Evolutionary conservation across 805 yeast genomes (phyloP).

Genomic region (Myxozyma neotropica): DNA sequence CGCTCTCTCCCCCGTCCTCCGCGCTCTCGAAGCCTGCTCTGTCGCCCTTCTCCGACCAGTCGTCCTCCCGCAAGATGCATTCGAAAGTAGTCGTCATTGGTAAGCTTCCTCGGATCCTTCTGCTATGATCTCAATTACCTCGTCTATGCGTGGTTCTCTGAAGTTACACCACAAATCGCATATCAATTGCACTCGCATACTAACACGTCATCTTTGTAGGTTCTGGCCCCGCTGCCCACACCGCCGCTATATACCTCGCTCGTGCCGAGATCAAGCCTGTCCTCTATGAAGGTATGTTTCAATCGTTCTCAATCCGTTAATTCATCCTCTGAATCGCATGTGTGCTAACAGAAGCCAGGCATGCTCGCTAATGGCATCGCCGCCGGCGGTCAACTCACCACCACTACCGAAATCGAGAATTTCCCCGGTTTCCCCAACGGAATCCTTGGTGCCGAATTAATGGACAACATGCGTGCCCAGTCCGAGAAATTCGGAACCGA

Average conservation of each 20-base stretch:
- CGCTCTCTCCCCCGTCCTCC: no score
- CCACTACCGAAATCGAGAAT: conserved; percentile 98
- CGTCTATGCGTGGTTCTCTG: no score
- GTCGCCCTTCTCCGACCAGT: no score
- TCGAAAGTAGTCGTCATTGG: conserved; percentile 17
- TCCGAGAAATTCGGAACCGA: conserved; percentile 87
- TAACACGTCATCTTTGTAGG: conserved; percentile 53
- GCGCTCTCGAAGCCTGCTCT: no score
- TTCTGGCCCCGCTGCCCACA: conserved; percentile 99
- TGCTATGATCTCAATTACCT: no score
- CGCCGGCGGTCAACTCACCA: conserved; percentile 98
- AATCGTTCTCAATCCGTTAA: not conserved
- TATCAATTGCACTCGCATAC: no score
- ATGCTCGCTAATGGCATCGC: conserved; percentile 92
- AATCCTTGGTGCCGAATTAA: conserved; percentile 79
- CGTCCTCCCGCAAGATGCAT: conserved; percentile 13
- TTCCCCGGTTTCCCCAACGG: conserved; percentile 99
- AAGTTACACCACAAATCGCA: no score
- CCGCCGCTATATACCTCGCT: conserved; percentile 95
- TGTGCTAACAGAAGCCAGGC: conserved; percentile 6
- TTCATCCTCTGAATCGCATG: no score
- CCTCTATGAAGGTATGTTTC: conserved; percentile 85
- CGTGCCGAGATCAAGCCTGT: conserved; percentile 96
- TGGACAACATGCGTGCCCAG: conserved; percentile 94
- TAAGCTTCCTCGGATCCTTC: not conserved